Base-by-base conservation (phyloP, 2,329 filamentous ascomycete species). In the Fonsecaea erecta region DNA sequence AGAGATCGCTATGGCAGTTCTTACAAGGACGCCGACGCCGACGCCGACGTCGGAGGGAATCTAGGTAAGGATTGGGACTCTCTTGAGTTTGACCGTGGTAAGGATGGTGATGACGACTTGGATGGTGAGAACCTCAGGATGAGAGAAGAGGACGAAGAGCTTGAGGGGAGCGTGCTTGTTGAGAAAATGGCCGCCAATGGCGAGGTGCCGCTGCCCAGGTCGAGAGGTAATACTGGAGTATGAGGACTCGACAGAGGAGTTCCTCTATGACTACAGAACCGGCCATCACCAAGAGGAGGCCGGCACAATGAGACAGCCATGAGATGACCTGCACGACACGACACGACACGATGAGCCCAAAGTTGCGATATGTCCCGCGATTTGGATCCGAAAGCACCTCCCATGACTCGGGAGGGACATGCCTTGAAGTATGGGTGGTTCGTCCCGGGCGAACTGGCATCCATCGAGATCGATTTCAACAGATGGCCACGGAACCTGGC, bases 131-230 rank as follows among this genome's bases (percentile, higher is more conserved):
- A 70, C 14, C 60, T 71, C 21, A 54, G 65, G 30, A 71, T 72
- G 70, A 63, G 66, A 37, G 71, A 72, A 11, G 68, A 66, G 6
- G 60, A 64, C 48, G 68, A 69, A 37, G 69, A 70, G 24, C 64
- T 72, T 18, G 67, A 71, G 54, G 69, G 64, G 26, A 72, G 70
- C 58, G 60, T 72, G 21, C 70, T 72, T 56, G 63, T 72, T 4
- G 71, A 72, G 46, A 60, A 52, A 14, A 72, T 64, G 62, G 63
- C 68, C 3, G 53, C 59, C 11, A 46, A 63, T 46, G 66, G 66
- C 32, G 52, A 63, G n/a, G 32, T 69, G 3, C 64, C 67, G 2
- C 21, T 69, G 7, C 67, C 67, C 2, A 65, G 52, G 37, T 32
- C 64, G 30, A 58, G 59, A 43, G 43, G 32, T 21, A 52, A 62